Conservation (phyloP, 352 stramenopile species). For the Phytophthora fragariaefolia region DNA sequence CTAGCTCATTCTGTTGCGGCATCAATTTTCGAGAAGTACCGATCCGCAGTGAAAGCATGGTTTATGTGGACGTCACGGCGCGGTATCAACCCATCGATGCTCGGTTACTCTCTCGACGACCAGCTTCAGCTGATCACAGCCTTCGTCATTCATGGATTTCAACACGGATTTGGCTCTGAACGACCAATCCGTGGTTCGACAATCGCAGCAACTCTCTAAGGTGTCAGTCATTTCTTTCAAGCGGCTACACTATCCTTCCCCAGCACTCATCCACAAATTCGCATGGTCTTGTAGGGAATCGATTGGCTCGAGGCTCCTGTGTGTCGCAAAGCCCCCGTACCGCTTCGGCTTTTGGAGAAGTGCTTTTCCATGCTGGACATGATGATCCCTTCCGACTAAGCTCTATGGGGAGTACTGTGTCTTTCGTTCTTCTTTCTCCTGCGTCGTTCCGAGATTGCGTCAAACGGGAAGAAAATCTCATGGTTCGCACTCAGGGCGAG, state of each 20-base stretch:
- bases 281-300: constrained; percentile 20
- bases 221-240: constrained; percentile 12
- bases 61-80: neutral
- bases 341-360: neutral
- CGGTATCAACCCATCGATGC: neutral
- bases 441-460: constrained; percentile 7
- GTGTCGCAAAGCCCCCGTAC: neutral
- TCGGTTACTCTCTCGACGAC: neutral
- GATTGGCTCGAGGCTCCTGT: constrained; percentile 8
- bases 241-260: neutral
- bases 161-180: neutral
- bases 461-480: neutral
- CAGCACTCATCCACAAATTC: constrained; percentile 17
- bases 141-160: constrained; percentile 16
- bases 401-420: constrained; percentile 12
- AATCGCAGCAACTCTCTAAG: neutral
- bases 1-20: neutral
- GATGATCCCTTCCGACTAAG: constrained; percentile 4
- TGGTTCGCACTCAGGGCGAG: constrained; percentile 11
- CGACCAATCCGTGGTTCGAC: neutral
- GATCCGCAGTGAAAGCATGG: neutral
- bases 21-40: constrained; percentile 7
- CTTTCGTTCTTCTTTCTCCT: constrained; percentile 22
- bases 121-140: constrained; percentile 9
- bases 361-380: constrained; percentile 1